Percentiles rank a stretch among this genome's conserved stretches.
These are phyloP conservation scores for Fragaria ananassa DNA, from an alignment of 306 rosid species.

Conservation along the genomic window DNA sequence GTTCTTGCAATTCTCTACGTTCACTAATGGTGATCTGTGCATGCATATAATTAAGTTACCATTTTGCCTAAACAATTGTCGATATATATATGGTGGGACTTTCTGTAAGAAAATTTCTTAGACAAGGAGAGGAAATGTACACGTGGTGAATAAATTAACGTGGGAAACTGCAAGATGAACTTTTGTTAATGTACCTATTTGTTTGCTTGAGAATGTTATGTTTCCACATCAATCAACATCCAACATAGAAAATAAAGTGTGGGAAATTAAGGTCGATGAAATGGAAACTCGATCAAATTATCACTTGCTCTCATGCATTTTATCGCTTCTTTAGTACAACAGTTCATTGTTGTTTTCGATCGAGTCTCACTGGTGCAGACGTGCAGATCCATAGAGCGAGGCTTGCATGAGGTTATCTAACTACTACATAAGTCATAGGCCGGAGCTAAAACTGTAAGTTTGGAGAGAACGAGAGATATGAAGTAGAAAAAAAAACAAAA, in stretches of 20 bases:
- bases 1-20: not conserved
- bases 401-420: no score
- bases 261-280: not conserved
- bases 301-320: not conserved
- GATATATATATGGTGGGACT: no score
- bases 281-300: not conserved
- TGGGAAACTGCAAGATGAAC: not conserved
- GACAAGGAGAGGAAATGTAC: not conserved
- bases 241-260: not conserved
- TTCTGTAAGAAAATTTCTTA: not conserved
- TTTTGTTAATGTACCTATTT: not conserved
- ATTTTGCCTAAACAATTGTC: no score
- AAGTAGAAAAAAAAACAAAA: no score
- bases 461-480: no score
- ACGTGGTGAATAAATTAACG: not conserved
- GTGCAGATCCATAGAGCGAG: no score
- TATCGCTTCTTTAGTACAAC: not conserved
- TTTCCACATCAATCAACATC: slow-evolving; percentile 14
- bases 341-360: not conserved
- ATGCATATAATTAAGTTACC: no score
- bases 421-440: no score
- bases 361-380: not conserved
- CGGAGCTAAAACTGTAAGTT: no score
- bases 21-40: no score
- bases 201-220: not conserved